These are phyloP conservation scores for Penicillium capsulatum DNA, from an alignment of 2,329 filamentous ascomycete species.

Conservation along the genomic window DNA sequence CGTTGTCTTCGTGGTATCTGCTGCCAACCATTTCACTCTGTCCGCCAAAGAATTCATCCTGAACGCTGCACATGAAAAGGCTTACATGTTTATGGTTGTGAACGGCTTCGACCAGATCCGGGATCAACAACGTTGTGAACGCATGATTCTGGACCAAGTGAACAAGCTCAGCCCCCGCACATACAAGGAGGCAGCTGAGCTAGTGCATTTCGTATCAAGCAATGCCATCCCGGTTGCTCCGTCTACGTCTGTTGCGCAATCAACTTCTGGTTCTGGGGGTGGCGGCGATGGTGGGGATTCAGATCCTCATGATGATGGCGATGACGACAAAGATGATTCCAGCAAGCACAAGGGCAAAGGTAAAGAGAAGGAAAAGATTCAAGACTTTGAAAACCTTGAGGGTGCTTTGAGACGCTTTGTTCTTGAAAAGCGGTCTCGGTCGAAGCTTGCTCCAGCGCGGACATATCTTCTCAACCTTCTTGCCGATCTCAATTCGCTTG, in stretches of 20 bases:
- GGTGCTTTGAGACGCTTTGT: conserved; percentile 87
- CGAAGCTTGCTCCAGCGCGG: conserved; percentile 90
- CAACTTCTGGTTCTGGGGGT: conserved; percentile 49
- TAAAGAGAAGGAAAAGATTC: conserved; percentile 81
- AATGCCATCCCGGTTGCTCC: conserved; percentile 80
- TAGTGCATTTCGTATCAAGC: conserved; percentile 97
- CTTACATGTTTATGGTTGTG: conserved; percentile 98
- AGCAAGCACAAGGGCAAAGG: conserved; percentile 76
- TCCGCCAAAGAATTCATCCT: conserved; percentile 98
- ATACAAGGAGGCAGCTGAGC: conserved; percentile 82
- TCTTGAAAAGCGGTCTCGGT: conserved; percentile 88
- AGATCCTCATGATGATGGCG: conserved; percentile 44
- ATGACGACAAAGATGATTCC: conserved; percentile 53
- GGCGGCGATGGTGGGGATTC: conserved; percentile 54
- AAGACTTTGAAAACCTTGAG: conserved; percentile 87
- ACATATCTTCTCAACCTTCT: conserved; percentile 94
- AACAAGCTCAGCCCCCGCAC: conserved; percentile 83
- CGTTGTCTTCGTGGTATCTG: conserved; percentile 95
- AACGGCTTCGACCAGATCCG: conserved; percentile 94
- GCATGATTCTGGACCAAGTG: conserved; percentile 90
- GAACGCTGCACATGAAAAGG: conserved; percentile 92
- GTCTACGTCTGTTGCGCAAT: conserved; percentile 49
- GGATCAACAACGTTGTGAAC: conserved; percentile 85
- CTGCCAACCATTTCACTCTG: conserved; percentile 94
- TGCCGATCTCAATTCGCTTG: conserved; percentile 77